A percentile compares a stretch with the other conserved stretches of the same genome.
Conservation (phyloP, 2,329 filamentous ascomycete species). For the Zopfia rhizophila region DNA sequence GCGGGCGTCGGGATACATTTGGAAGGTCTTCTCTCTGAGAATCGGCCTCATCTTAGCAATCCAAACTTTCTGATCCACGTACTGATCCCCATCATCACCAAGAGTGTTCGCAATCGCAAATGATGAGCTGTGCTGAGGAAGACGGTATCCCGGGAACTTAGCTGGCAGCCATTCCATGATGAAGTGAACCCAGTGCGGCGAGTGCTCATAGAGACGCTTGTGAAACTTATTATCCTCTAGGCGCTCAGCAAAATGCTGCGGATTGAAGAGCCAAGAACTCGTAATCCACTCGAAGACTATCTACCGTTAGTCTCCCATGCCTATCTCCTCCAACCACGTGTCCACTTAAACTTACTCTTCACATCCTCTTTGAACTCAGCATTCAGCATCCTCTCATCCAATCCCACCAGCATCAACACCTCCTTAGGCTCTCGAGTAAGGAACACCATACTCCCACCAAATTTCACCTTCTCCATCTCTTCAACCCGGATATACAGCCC, state of each 20-base stretch:
- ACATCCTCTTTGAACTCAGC: constrained; percentile 27
- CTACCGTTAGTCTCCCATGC: constrained; percentile 1
- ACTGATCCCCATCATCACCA: no score
- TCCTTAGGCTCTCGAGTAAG: constrained; percentile 32
- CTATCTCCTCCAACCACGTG: neutral
- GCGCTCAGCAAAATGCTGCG: constrained; percentile 32
- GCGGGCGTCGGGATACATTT: constrained; percentile 28
- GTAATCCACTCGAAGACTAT: constrained; percentile 37
- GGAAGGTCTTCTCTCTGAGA: constrained; percentile 37
- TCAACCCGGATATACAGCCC: constrained; percentile 37
- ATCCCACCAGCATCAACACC: constrained; percentile 28
- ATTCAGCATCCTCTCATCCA: constrained; percentile 31
- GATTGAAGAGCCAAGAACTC: constrained; percentile 37
- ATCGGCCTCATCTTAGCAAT: no score
- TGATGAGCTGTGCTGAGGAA: no score
- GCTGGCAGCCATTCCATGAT: constrained; percentile 35
- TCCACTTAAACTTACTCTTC: constrained; percentile 28
- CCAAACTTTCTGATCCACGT: no score
- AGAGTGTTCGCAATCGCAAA: no score
- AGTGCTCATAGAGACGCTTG: constrained; percentile 25
- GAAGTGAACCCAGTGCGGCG: constrained; percentile 31
- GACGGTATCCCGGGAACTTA: constrained; percentile 25
- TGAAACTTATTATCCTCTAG: constrained; percentile 31
- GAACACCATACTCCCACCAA: constrained; percentile 33
- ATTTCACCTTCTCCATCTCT: constrained; percentile 35